phyloP scores from a whole-genome alignment of 176 grass and related monocot species.

The Raddia guianensis region DNA sequence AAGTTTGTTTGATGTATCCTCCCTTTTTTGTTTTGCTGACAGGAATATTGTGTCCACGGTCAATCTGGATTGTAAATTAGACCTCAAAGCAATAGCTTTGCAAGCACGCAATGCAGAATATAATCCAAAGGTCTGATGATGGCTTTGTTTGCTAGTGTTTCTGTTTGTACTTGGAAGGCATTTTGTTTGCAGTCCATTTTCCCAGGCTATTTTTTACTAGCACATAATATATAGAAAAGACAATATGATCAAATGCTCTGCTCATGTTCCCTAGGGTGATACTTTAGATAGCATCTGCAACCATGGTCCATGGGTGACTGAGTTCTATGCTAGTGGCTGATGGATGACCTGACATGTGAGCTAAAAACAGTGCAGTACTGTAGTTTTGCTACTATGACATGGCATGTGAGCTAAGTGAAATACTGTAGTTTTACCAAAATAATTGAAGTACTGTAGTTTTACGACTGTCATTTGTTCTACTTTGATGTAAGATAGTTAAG shows the following conservation, averaged over 20 bases:
- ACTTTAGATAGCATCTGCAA: not conserved
- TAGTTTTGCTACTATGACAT: not conserved
- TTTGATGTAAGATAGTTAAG: not conserved
- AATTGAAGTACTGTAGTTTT: not conserved
- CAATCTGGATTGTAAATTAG: conserved; percentile 96
- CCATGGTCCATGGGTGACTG: not conserved
- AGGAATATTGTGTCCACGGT: conserved; percentile 98
- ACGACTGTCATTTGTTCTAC: not conserved
- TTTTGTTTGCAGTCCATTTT: not conserved
- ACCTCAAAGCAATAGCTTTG: conserved; percentile 91
- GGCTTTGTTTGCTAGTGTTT: not conserved
- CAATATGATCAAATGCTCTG: not conserved
- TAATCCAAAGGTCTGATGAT: conserved; percentile 80
- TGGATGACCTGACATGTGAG: not conserved
- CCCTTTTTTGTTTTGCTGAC: conserved; percentile 34
- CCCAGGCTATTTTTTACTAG: not conserved
- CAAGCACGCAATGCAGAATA: conserved; percentile 98
- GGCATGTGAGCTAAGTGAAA: not conserved
- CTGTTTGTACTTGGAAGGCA: not conserved
- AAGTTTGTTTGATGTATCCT: not conserved
- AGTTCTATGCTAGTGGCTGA: not conserved
- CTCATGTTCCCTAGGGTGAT: not conserved
- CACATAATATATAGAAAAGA: not conserved
- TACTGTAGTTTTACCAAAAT: not conserved
- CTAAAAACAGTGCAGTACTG: not conserved